Evolutionary conservation across 2,329 filamentous ascomycete genomes (phyloP).

Genomic region (Orbilia blumenaviensis): DNA sequence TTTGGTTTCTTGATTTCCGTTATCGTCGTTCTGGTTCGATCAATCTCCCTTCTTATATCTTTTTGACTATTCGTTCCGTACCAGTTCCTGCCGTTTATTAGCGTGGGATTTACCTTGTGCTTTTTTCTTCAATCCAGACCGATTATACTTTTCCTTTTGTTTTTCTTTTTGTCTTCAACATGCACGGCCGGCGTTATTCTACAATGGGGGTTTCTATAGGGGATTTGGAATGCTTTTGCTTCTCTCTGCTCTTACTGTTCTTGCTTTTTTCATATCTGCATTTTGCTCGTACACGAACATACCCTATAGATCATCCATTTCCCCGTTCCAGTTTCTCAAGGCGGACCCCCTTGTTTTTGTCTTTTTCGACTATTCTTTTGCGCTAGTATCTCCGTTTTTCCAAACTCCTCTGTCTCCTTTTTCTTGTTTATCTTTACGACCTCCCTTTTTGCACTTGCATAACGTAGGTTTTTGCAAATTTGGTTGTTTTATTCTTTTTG

Average conservation of each 20-base stretch:
- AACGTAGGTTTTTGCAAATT: not conserved
- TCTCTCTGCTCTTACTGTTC: slow-evolving; percentile 26
- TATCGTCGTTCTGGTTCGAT: slow-evolving; percentile 14
- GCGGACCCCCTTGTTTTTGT: slow-evolving; percentile 5
- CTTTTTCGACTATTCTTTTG: not conserved
- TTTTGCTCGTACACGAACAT: slow-evolving; percentile 35
- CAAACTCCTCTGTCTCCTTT: not conserved
- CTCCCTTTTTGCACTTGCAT: not conserved
- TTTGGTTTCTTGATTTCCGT: not conserved
- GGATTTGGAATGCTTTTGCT: slow-evolving; percentile 3
- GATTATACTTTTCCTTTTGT: not conserved
- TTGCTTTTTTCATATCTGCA: not conserved
- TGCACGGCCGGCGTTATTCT: slow-evolving; percentile 51
- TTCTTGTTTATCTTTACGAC: slow-evolving; percentile 1
- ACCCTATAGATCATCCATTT: slow-evolving; percentile 52
- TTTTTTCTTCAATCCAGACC: not conserved
- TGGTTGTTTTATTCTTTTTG: not conserved
- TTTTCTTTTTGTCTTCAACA: slow-evolving; percentile 1
- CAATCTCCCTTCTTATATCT: slow-evolving; percentile 11
- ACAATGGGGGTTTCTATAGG: slow-evolving; percentile 46
- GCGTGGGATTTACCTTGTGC: slow-evolving; percentile 35
- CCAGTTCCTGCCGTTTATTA: slow-evolving; percentile 41
- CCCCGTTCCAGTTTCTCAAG: too few relatives aligned
- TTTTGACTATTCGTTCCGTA: not conserved
- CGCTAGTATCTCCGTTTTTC: not conserved